Evolutionary conservation across 805 yeast genomes (phyloP).

Genomic region (Suhomyces sp.): DNA sequence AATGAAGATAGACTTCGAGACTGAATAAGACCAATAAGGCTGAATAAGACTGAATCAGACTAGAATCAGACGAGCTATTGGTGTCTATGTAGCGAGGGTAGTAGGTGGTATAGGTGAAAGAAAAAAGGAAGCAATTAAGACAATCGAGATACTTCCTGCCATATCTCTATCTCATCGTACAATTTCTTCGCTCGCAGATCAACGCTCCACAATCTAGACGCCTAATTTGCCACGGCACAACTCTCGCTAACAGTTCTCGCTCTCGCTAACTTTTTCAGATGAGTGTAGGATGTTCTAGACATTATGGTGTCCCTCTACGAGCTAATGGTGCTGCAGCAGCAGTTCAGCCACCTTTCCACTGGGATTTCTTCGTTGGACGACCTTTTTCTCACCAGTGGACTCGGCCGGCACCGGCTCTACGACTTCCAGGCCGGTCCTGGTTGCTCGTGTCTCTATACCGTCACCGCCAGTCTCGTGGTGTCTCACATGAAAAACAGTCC

Average conservation of each 20-base stretch:
- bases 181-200: neutral
- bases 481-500: conserved; percentile 23
- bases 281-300: no score
- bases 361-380: conserved; percentile 28
- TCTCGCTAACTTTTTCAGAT: neutral
- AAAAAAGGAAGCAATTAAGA: no score
- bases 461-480: conserved; percentile 22
- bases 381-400: conserved; percentile 15
- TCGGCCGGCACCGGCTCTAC: conserved; percentile 21
- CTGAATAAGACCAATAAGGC: no score
- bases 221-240: neutral
- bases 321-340: conserved; percentile 24
- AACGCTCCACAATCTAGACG: neutral
- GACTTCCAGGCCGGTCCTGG: conserved; percentile 41
- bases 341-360: conserved; percentile 26
- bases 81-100: no score
- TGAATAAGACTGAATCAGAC: no score
- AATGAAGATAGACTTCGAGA: no score
- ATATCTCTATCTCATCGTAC: neutral
- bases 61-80: no score
- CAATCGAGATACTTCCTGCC: no score
- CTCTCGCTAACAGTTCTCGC: no score
- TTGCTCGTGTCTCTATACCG: conserved; percentile 17
- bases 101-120: no score
- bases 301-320: conserved; percentile 34